Conservation (phyloP, 805 yeast genomes). For the Zygoascus biomembranicola region DNA sequence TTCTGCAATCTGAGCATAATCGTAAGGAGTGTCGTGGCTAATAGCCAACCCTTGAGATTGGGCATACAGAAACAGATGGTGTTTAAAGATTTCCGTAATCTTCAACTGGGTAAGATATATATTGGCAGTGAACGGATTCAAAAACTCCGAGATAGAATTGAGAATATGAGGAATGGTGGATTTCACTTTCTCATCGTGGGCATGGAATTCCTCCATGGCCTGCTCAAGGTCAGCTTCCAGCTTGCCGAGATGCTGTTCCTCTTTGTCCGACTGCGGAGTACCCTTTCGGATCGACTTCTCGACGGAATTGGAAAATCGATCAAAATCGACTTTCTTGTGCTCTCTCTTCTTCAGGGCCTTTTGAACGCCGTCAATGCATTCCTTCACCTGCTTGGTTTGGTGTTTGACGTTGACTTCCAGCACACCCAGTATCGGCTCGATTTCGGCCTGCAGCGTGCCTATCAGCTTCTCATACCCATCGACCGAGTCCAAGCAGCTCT, state of each 20-base stretch:
- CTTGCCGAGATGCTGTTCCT: conserved; percentile 19
- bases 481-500: conserved; percentile 9
- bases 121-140: conserved; percentile 23
- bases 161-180: conserved; percentile 23
- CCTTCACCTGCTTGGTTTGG: conserved; percentile 19
- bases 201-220: conserved; percentile 24
- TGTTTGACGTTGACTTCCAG: conserved; percentile 18
- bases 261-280: conserved; percentile 23
- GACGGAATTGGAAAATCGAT: conserved; percentile 25
- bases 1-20: conserved; percentile 15
- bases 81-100: conserved; percentile 19
- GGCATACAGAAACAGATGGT: conserved; percentile 16
- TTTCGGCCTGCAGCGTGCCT: conserved; percentile 16
- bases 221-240: conserved; percentile 23
- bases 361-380: conserved; percentile 22
- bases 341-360: conserved; percentile 29
- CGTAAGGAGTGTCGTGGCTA: conserved; percentile 3
- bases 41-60: conserved; percentile 19
- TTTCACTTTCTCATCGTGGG: conserved; percentile 24
- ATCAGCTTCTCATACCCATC: conserved; percentile 1
- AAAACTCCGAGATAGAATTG: conserved; percentile 24
- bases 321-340: conserved; percentile 32
- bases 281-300: conserved; percentile 24
- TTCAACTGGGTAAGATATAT: conserved; percentile 23
- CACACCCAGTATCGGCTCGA: conserved; percentile 19